Evolutionary conservation across 768 basidiomycete genomes (phyloP).

Genomic region (Agaricus bisporus): DNA sequence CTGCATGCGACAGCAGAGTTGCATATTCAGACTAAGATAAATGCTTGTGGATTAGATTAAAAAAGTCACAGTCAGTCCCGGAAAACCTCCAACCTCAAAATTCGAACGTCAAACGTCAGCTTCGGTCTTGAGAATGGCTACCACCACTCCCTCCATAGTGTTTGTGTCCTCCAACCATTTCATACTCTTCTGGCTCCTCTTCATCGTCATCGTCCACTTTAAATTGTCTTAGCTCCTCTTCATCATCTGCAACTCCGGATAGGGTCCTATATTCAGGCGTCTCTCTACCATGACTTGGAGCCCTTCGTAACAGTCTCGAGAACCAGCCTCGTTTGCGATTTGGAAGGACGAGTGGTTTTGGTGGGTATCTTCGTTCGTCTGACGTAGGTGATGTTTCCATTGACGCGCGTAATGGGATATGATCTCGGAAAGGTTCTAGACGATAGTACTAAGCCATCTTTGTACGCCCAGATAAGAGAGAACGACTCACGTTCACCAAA

Average conservation of each 20-base stretch:
- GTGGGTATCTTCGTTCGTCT: neutral
- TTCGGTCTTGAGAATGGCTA: neutral
- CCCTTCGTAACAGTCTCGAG: neutral
- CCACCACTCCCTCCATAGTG: neutral
- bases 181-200: neutral
- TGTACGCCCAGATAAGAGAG: neutral
- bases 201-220: neutral
- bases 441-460: neutral
- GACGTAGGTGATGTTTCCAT: constrained; percentile 3
- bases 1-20: too few relatives aligned
- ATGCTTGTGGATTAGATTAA: too few relatives aligned
- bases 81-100: neutral
- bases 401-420: constrained; percentile 8
- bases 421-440: constrained; percentile 9
- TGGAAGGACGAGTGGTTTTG: neutral
- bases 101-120: neutral
- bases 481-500: constrained; percentile 64
- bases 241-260: neutral
- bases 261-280: neutral
- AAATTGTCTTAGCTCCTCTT: constrained; percentile 2
- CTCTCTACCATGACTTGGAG: neutral
- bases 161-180: constrained; percentile 1
- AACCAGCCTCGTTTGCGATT: neutral
- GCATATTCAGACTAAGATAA: too few relatives aligned
- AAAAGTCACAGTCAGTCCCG: too few relatives aligned